Base-by-base conservation (phyloP, 2,329 filamentous ascomycete genomes). In the Magnaporthales sp. region DNA sequence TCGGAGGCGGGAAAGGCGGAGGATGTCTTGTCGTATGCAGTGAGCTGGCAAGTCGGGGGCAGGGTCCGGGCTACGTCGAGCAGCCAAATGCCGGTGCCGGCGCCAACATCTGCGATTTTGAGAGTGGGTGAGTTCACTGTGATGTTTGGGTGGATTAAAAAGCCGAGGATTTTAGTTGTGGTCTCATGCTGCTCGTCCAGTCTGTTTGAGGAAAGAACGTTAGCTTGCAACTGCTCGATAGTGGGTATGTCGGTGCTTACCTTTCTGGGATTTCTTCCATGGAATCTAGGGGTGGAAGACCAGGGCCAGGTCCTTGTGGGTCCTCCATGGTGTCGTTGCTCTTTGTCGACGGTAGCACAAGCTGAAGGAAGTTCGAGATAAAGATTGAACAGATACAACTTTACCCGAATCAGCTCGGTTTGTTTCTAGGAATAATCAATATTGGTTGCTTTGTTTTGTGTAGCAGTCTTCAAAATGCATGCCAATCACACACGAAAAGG, bases 21-120 rank as follows among this genome's bases (percentile, higher is more conserved):
- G 26, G 69, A 58, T 13, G 69, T 68, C 58, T 68, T 63, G 69
- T 74, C 73, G 60, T 70, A 72, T 64, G 72, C 72, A 24, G 65
- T 69, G 11, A 74, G 64, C 11, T 69, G 67, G n/a, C 58, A 64
- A 2, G 68, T 69, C 3, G 68, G 10, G 0, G 70, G 68, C 0
- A 72, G 66, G n/a, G 66, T 46, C 8, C 64, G 63, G 27, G 69
- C 68, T 1, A 72, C 46, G 56, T 68, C 66, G 30, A 69, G 66
- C 11, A 73, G 71, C 67, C 66, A 72, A 10, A 67, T 67, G n/a
- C 66, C 69, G 9, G 69, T 69, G 26, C 67, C 69, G 58, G 68
- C 68, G 29, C 67, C 68, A 8, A 70, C 31, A 60, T 70, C 69
- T 3, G 67, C 67, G 29, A 70, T 62, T 26, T 68, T 67, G 30